phyloP scores from a whole-genome alignment of 306 rosid species.

The Malus orientalis region DNA sequence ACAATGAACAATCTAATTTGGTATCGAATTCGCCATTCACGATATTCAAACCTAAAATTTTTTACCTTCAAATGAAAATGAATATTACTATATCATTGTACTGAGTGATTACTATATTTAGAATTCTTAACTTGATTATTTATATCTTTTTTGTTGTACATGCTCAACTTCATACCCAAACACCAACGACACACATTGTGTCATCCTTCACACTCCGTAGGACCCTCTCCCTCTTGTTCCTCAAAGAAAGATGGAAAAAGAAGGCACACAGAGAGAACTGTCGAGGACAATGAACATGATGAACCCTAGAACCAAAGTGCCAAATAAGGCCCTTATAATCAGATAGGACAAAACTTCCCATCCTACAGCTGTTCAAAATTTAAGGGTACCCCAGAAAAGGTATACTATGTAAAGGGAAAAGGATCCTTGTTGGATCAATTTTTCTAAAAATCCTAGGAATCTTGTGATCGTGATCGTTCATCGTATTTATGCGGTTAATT shows the following conservation, averaged over 20 bases:
- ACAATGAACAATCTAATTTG: too few relatives aligned
- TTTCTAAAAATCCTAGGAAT: rapidly evolving
- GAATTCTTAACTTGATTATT: background rate
- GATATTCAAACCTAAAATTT: too few relatives aligned
- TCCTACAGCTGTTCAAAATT: constrained; percentile 46
- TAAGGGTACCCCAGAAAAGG: background rate
- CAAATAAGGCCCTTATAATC: constrained; percentile 28
- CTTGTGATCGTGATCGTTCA: too few relatives aligned
- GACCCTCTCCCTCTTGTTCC: background rate
- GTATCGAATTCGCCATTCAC: too few relatives aligned
- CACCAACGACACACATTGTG: background rate
- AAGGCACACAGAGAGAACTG: background rate
- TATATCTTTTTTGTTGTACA: background rate
- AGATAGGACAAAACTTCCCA: constrained; percentile 52
- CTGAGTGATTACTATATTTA: too few relatives aligned
- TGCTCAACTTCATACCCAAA: background rate
- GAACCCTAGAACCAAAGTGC: constrained; percentile 6
- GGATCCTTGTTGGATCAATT: too few relatives aligned
- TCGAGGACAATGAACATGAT: constrained; percentile 25
- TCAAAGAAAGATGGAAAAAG: background rate
- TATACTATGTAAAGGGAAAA: background rate
- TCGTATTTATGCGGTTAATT: too few relatives aligned
- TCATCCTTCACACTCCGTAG: background rate
- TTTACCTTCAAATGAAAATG: too few relatives aligned
- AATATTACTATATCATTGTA: too few relatives aligned